A percentile compares a stretch with the other conserved stretches of the same genome.
Evolutionary conservation across 1,139 yeast genomes (phyloP).

Genomic region (Debaryomyces subglobosus): DNA sequence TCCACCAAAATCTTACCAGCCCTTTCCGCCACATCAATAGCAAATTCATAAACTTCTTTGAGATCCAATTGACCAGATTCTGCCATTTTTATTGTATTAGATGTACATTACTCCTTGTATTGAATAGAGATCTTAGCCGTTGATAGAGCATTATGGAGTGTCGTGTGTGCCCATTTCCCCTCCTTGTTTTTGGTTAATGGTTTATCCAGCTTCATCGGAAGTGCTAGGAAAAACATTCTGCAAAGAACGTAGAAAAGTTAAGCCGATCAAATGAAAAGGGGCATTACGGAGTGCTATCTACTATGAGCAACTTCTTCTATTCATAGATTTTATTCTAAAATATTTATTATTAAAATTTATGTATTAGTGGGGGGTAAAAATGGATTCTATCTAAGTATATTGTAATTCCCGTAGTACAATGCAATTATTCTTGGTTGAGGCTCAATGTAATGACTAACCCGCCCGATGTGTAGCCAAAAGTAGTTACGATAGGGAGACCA

Average conservation of each 20-base stretch:
- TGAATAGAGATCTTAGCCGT: background rate
- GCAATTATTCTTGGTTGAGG: background rate
- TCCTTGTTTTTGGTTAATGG: background rate
- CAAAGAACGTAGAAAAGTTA: background rate
- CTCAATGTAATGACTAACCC: conserved; percentile 1
- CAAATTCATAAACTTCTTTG: conserved; percentile 10
- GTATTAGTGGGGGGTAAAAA: background rate
- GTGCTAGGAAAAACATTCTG: background rate
- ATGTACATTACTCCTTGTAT: background rate
- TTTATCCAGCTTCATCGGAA: background rate
- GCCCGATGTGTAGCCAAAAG: conserved; percentile 13
- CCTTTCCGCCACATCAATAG: conserved; percentile 8
- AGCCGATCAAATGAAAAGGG: background rate
- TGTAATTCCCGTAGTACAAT: background rate
- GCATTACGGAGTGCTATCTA: background rate
- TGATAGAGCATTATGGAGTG: background rate
- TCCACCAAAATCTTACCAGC: conserved; percentile 11
- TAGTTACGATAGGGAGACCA: conserved; percentile 1
- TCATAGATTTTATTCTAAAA: background rate
- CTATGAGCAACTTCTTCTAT: background rate
- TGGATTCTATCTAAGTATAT: background rate
- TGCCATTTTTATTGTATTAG: background rate
- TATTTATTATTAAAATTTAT: background rate
- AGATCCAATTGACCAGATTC: conserved; percentile 7
- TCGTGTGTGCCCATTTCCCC: background rate